Evolutionary conservation across 2,329 filamentous ascomycete genomes (phyloP).

Genomic region (Huntiella omanensis): DNA sequence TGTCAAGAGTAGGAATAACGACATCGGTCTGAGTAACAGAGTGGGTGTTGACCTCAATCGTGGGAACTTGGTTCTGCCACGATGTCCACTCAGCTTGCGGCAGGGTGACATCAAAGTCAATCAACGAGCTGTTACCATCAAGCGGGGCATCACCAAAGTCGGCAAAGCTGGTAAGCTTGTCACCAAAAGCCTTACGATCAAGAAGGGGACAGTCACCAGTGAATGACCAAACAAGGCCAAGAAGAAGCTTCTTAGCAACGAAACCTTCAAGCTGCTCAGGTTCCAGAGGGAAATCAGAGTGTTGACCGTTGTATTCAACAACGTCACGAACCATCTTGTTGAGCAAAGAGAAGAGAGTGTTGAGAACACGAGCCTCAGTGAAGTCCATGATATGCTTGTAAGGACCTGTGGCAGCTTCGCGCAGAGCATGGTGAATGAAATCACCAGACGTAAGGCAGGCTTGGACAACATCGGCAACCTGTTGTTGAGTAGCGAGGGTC

Average conservation of each 20-base stretch:
- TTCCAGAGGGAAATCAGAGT: conserved; percentile 83
- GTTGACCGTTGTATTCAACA: conserved; percentile 89
- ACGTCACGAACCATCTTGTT: conserved; percentile 87
- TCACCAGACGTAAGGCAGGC: conserved; percentile 58
- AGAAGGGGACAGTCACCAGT: conserved; percentile 81
- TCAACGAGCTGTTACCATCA: conserved; percentile 64
- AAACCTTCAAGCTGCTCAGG: conserved; percentile 78
- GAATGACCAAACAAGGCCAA: conserved; percentile 87
- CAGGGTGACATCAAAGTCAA: conserved; percentile 83
- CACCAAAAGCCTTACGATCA: conserved; percentile 79
- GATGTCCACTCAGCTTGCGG: conserved; percentile 76
- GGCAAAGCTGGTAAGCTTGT: conserved; percentile 63
- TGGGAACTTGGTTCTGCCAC: conserved; percentile 90
- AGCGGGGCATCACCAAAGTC: conserved; percentile 72
- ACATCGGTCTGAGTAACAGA: conserved; percentile 96
- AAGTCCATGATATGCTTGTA: conserved; percentile 99
- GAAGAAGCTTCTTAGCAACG: conserved; percentile 79
- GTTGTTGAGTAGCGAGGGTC: conserved; percentile 57
- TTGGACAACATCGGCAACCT: conserved; percentile 63
- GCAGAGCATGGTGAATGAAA: conserved; percentile 61
- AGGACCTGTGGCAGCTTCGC: conserved; percentile 44
- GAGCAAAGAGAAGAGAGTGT: conserved; percentile 82
- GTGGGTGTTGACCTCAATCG: conserved; percentile 93
- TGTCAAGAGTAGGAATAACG: conserved; percentile 94
- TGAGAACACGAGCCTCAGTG: conserved; percentile 74